phyloP scores from a whole-genome alignment of 2,329 filamentous ascomycete species.

The Talaromyces sp. region DNA sequence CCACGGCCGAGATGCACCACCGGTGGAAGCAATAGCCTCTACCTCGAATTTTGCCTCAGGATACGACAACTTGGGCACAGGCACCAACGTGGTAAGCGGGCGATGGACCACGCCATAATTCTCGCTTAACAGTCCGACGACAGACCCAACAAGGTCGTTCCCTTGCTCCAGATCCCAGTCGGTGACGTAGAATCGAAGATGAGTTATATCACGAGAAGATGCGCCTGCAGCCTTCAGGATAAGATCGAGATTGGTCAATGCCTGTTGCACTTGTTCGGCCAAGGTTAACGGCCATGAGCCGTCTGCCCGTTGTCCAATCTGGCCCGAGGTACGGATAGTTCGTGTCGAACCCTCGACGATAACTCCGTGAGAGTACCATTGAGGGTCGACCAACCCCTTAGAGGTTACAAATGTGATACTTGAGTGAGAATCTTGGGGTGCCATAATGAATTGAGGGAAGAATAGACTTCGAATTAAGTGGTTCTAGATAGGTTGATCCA shows the following conservation, averaged over 20 bases:
- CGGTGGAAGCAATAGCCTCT: slow-evolving; percentile 35
- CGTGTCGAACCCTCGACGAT: neutral
- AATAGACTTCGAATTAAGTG: too few relatives aligned
- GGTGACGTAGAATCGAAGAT: neutral
- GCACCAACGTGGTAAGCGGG: slow-evolving; percentile 44
- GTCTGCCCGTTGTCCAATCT: neutral
- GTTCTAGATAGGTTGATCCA: too few relatives aligned
- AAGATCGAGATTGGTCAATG: neutral
- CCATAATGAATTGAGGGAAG: too few relatives aligned
- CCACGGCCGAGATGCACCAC: slow-evolving; percentile 15
- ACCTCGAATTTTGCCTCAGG: slow-evolving; percentile 45
- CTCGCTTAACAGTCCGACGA: neutral
- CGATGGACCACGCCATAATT: slow-evolving; percentile 30
- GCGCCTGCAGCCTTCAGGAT: neutral
- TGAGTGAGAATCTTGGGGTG: too few relatives aligned
- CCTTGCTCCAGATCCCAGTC: neutral
- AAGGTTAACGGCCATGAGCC: neutral
- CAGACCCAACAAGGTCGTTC: neutral
- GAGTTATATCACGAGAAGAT: neutral
- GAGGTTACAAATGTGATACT: too few relatives aligned
- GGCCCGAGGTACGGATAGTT: neutral
- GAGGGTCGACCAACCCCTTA: too few relatives aligned
- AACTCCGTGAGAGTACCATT: neutral
- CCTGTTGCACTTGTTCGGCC: neutral
- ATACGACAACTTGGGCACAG: slow-evolving; percentile 41